Evolutionary conservation across 768 basidiomycete genomes (phyloP).

Genomic region (Tylopilus plumbeoviolaceoides): DNA sequence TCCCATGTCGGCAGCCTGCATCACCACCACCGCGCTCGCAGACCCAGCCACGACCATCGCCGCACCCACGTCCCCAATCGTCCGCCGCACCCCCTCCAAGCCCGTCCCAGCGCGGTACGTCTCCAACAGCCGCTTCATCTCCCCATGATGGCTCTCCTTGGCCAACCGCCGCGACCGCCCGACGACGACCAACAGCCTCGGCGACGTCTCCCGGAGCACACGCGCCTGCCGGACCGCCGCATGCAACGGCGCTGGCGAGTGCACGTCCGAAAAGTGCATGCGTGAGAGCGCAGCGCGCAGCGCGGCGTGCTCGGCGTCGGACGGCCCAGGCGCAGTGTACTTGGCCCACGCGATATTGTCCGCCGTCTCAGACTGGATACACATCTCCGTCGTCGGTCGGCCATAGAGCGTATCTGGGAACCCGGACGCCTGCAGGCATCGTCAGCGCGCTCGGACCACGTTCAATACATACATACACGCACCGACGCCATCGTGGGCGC

Average conservation of each 20-base stretch:
- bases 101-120: slow-evolving; percentile 25
- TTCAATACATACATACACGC: background rate
- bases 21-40: slow-evolving; percentile 54
- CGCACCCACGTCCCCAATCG: slow-evolving; percentile 84
- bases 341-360: slow-evolving; percentile 74
- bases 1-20: slow-evolving; percentile 51
- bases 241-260: slow-evolving; percentile 58
- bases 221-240: slow-evolving; percentile 45
- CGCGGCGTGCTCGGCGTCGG: background rate
- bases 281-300: slow-evolving; percentile 43
- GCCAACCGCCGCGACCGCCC: slow-evolving; percentile 77
- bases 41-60: slow-evolving; percentile 65
- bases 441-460: no score
- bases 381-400: slow-evolving; percentile 55
- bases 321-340: slow-evolving; percentile 30
- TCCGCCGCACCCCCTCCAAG: slow-evolving; percentile 52
- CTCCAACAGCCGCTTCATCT: slow-evolving; percentile 61
- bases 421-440: slow-evolving; percentile 24
- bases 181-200: slow-evolving; percentile 56
- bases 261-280: slow-evolving; percentile 56
- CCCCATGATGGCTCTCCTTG: slow-evolving; percentile 65
- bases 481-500: slow-evolving; percentile 2
- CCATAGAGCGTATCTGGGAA: slow-evolving; percentile 73
- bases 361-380: slow-evolving; percentile 77
- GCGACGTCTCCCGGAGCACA: slow-evolving; percentile 20